Evolutionary conservation across 306 rosid species (phyloP), one percentile per base, ranked within the genome.

Genomic region (Castanospermum australe): DNA sequence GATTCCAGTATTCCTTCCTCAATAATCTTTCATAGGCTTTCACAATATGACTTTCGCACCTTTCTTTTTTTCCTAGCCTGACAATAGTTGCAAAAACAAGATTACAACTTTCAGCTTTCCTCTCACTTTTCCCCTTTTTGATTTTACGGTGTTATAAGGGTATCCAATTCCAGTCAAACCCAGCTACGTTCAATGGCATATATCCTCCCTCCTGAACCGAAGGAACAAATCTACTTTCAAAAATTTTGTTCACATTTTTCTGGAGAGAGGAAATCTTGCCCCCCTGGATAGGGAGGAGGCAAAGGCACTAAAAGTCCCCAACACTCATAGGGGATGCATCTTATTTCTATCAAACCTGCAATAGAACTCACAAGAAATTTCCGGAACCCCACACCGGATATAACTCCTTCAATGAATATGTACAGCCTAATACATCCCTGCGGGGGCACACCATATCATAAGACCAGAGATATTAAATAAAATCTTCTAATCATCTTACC

Each of bases 161-260:
- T 89, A 89, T 84, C 86, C 13, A 68, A 82, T 80, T 90, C 88
- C 55, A 59, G 86, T 59, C 73, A 42, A 76, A 64, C 61, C 75
- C 71, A 75, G 63, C 82, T 30, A 52, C 32, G 45, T 69, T 55
- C 71, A 56, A 54, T 39, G 82, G 80, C 71, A 76, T 72, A 51
- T 33, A 71, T 79, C 33, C 79, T 76, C 69, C 76, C 74, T 57
- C 79, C 42, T 59, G 5, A 60, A 63, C 7, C 51, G 35, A 48
- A 0, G 67, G 42, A 47, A 52, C 55, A 77, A 11, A 61, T 71
- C n/a, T 44, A 56, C 56, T 42, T 42, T 5, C n/a, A 21, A 55
- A 50, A 24, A 24, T 68, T 44, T 18, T 17, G 41, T 47, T 67
- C 50, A 11, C 35, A 38, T 66, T 20, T 22, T 47, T 9, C 39